Base-by-base conservation (phyloP, 352 stramenopile genomes). In the Globisporangium iwayamae region DNA sequence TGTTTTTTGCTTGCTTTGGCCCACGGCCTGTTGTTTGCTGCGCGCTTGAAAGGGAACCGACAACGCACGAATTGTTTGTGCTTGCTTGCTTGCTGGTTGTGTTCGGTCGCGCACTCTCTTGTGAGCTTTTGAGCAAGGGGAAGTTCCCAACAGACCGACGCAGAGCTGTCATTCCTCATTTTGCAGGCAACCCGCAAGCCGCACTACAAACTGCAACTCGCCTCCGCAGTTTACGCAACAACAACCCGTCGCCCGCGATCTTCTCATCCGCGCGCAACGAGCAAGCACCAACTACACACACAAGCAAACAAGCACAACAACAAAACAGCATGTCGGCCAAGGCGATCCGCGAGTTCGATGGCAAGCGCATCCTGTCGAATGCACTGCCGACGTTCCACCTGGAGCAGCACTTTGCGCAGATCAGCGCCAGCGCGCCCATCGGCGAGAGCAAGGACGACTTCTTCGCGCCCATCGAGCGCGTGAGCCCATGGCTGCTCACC, bases 291-390 rank as follows among this genome's bases (percentile, higher is more conserved):
- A 55, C 45, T 28, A 45, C 43, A 64, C 46, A 25, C 20, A n/a
- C 60, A 50, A 60, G 3, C 20, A 64, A 20, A 20, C 25, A 65
- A 53, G 30, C 63, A 8, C 51, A 55, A 55, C 53, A 52, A 47
- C 50, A 53, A 14, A 60, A 69, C 43, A 43, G 2, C 66, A 98
- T 98, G 94, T 97, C 92, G 60, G 94, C 95, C 69, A 98, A 98
- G 77, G 90, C 93, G 47, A 97, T 98, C 71, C 90, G 94, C 67
- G 95, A 98, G 77, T 98, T 97, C 74, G 90, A 98, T 67, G 95
- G 95, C 75, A 98, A 98, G 85, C 90, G 93, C 71, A 87, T 98
- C 58, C 78, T 98, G 46, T 82, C 75, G 52, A 85, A 78, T 47
- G 83, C 77, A 61, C 85, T 98, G 73, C 79, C 83, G 56, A 68